Base-by-base conservation (phyloP, 192 early-diverging fungal genomes). In the Chytriomyces sp. region DNA sequence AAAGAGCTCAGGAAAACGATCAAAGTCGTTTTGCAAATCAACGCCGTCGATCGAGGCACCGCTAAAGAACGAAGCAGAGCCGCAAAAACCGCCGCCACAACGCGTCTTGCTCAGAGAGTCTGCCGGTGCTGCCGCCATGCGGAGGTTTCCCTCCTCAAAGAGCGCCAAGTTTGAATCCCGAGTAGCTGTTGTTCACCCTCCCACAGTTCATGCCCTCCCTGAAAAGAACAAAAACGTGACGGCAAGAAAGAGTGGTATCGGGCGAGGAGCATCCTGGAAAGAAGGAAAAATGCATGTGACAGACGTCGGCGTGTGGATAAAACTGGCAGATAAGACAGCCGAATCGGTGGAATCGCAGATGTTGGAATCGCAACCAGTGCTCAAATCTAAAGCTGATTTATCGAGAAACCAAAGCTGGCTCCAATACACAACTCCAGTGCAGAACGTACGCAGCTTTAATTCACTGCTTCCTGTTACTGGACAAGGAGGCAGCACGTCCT, bases 191-290 rank as follows among this genome's bases (percentile, higher is more conserved):
- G 20, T 57, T 57, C 53, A 57, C 3, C 53, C 53, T 13, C 53
- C 53, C 20, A 20, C 20, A n/a, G 16, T n/a, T 13, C 53, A 57
- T 57, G 53, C 53, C 53, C 20, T 57, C 1, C 53, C 53, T 57
- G 53, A n/a, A 13, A 20, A 57, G 16, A 57, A 57, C 53, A 57
- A 57, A 20, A 20, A 13, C 20, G 20, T 57, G 13, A n/a, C 20
- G 53, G 53, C 53, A 57, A n/a, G 13, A 53, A 48, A 50, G n/a
- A 64, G 73, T 2, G 45, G 50, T 10, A 75, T 75, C 8, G 64
- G 73, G 8, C 73, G 73, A 61, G 73, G 62, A 11, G 73, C 73
- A 35, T 66, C 63, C n/a, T 75, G 73, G 73, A 26, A 62, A 50
- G 73, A 66, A 11, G 63, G 63, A 9, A 60, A 48, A 75, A 75